A percentile compares a stretch with the other conserved stretches of the same genome.
Evolutionary conservation across 495 filamentous ascomycete genomes (phyloP).

Genomic region (Recurvomyces mirabilis): DNA sequence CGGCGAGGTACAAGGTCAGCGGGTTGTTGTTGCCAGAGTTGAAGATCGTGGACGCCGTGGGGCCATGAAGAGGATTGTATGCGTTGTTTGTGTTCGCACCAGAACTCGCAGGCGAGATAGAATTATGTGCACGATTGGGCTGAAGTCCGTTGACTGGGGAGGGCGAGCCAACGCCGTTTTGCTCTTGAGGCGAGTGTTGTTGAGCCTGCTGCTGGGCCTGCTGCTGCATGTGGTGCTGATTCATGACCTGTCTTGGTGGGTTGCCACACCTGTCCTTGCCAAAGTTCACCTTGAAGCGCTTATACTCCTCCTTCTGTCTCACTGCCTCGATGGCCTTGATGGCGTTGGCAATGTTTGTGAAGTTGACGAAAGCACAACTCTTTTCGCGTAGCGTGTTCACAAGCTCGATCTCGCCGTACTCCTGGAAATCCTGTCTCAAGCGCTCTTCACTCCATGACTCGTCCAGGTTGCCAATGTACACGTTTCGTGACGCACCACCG

Average conservation of each 20-base stretch:
- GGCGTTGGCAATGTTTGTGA: constrained; percentile 98
- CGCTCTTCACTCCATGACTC: constrained; percentile 96
- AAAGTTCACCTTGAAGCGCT: constrained; percentile 98
- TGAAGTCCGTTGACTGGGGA: constrained; percentile 48
- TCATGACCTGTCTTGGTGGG: constrained; percentile 72
- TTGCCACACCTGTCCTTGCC: constrained; percentile 98
- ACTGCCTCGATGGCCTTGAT: constrained; percentile 98
- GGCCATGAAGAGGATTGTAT: constrained; percentile 43
- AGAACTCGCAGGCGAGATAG: constrained; percentile 56
- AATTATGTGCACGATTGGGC: constrained; percentile 45
- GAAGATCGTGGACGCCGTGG: constrained; percentile 58
- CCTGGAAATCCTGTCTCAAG: constrained; percentile 88
- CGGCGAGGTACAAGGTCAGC: constrained; percentile 71
- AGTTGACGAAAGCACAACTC: constrained; percentile 98
- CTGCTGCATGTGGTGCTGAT: constrained; percentile 45
- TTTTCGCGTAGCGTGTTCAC: constrained; percentile 96
- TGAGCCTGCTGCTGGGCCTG: constrained; percentile 35
- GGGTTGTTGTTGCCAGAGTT: constrained; percentile 74
- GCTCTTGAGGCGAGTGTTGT: constrained; percentile 29
- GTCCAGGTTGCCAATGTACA: constrained; percentile 95
- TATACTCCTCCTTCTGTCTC: constrained; percentile 87
- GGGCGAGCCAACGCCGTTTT: constrained; percentile 40
- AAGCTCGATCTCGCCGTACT: constrained; percentile 95
- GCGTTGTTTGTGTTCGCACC: constrained; percentile 41
- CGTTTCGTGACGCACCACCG: constrained; percentile 89